These are phyloP conservation scores for Penicillium salamii DNA, from an alignment of 495 filamentous ascomycete species.

Conservation along the genomic window DNA sequence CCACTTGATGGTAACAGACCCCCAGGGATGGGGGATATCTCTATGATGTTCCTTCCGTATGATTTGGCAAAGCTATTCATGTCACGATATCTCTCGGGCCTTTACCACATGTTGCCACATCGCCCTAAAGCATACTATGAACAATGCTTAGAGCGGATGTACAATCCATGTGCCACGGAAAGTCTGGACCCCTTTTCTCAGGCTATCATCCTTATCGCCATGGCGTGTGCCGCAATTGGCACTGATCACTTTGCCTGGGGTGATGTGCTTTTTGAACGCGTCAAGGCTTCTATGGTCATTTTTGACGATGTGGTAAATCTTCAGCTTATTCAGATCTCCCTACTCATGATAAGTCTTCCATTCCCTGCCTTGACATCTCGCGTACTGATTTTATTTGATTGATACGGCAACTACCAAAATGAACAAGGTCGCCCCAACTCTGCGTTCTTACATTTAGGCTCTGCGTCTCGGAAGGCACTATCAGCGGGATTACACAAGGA, in stretches of 20 bases:
- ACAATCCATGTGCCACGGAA: slow-evolving; percentile 17
- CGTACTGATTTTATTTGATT: neutral
- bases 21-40: slow-evolving; percentile 13
- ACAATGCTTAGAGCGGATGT: slow-evolving; percentile 31
- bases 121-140: slow-evolving; percentile 27
- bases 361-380: neutral
- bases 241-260: slow-evolving; percentile 39
- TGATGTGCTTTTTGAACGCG: slow-evolving; percentile 38
- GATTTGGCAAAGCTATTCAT: slow-evolving; percentile 35
- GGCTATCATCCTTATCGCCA: slow-evolving; percentile 27
- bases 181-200: slow-evolving; percentile 26
- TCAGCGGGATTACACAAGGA: slow-evolving; percentile 45
- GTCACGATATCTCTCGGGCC: slow-evolving; percentile 29
- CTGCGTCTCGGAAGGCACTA: slow-evolving; percentile 38
- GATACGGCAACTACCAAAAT: slow-evolving; percentile 41
- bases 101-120: slow-evolving; percentile 35
- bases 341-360: slow-evolving; percentile 43
- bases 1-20: slow-evolving; percentile 23
- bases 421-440: slow-evolving; percentile 45
- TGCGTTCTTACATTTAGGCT: slow-evolving; percentile 37
- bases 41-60: slow-evolving; percentile 36
- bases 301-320: slow-evolving; percentile 45
- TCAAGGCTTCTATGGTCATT: slow-evolving; percentile 30
- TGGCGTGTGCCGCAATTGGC: slow-evolving; percentile 33
- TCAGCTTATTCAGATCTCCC: slow-evolving; percentile 39